Evolutionary conservation across 2,329 filamentous ascomycete genomes (phyloP).

Genomic region (Aspergillus uvarum): DNA sequence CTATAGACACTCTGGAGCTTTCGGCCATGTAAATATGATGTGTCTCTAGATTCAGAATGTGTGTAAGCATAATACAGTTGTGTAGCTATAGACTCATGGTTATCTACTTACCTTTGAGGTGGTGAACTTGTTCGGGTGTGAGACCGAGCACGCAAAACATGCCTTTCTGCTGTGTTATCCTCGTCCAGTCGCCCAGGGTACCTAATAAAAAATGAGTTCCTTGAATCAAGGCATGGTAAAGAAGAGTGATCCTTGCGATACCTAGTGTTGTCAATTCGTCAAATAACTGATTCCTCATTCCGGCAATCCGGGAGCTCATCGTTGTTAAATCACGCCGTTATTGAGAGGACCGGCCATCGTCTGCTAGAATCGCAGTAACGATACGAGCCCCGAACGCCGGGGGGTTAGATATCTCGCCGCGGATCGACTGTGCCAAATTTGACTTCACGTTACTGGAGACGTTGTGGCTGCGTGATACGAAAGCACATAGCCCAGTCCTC

Average conservation of each 20-base stretch:
- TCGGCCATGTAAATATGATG: conserved; percentile 2
- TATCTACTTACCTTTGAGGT: neutral
- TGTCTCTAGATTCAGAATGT: no score
- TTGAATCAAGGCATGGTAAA: no score
- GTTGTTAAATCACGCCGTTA: neutral
- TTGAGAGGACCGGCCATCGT: neutral
- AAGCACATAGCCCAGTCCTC: neutral
- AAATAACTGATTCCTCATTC: no score
- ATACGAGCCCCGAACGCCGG: neutral
- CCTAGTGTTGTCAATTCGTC: no score
- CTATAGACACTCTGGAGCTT: neutral
- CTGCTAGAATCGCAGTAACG: neutral
- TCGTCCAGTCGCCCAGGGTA: neutral
- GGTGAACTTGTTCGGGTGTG: neutral
- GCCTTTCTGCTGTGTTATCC: neutral
- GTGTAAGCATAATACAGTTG: no score
- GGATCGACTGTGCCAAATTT: neutral
- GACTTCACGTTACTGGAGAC: neutral
- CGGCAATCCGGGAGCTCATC: neutral
- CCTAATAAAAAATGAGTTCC: neutral
- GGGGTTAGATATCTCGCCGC: neutral
- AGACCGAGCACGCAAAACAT: neutral
- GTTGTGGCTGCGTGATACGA: neutral
- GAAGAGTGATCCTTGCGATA: no score
- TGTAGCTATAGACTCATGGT: no score